These are phyloP conservation scores for Chaetomiaceae sp. DNA, from an alignment of 2,329 filamentous ascomycete species.

Conservation along the genomic window DNA sequence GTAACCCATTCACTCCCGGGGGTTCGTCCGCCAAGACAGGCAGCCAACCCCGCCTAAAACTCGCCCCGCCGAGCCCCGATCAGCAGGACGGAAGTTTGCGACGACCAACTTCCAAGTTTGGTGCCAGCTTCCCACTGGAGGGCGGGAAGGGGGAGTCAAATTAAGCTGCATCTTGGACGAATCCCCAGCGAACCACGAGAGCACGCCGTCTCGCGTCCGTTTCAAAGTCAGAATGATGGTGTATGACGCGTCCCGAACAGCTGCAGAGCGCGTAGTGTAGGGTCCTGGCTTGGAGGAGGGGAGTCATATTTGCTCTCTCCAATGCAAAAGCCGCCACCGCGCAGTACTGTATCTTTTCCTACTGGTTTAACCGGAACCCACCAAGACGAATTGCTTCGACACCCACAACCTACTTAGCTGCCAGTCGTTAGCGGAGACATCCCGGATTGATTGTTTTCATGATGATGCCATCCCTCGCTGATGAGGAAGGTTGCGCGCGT, in stretches of 20 bases:
- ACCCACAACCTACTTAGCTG: neutral
- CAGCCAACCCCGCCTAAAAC: slow-evolving; percentile 13
- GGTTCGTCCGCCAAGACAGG: slow-evolving; percentile 20
- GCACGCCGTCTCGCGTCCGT: slow-evolving; percentile 10
- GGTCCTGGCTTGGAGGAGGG: slow-evolving; percentile 9
- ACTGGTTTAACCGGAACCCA: slow-evolving; percentile 6
- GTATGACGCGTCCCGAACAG: slow-evolving; percentile 17
- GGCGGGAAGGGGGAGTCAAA: neutral
- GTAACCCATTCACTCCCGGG: no score
- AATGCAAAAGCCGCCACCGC: slow-evolving; percentile 8
- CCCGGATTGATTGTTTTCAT: no score
- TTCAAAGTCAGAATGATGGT: neutral
- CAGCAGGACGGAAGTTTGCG: neutral
- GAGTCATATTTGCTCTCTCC: slow-evolving; percentile 7
- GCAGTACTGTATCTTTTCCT: neutral
- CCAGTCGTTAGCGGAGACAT: neutral
- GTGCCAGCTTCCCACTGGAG: neutral
- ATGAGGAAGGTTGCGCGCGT: neutral
- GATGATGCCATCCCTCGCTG: neutral
- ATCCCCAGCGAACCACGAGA: slow-evolving; percentile 1
- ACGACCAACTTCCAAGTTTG: slow-evolving; percentile 1
- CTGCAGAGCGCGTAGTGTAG: slow-evolving; percentile 8
- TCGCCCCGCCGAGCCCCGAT: slow-evolving; percentile 15
- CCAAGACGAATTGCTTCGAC: neutral
- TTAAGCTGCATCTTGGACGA: neutral